Evolutionary conservation across 352 stramenopile species (phyloP), one percentile per base, ranked within the genome.

Genomic region (Halophytophthora batemanensis): DNA sequence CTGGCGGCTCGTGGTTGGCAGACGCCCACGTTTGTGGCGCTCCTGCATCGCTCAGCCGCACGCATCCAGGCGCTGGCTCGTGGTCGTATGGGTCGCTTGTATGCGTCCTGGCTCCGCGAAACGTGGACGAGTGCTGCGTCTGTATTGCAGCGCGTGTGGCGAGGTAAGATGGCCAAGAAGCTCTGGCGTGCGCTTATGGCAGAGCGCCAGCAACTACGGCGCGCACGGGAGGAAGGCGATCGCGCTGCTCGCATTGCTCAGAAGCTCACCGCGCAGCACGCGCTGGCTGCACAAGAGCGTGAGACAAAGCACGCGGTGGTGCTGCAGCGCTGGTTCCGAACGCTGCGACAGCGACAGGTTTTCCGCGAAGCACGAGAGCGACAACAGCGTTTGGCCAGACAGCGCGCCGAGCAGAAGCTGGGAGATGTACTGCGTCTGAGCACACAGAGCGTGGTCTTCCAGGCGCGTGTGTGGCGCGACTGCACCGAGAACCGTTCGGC

Each of bases 391-490:
- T 45, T 58, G 36, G 53, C 68, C 5, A 58, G 64, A 10, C 36
- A 19, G 0, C 47, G 59, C 23, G 82, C 71, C 6, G 33, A 53
- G 11, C 60, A 69, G 3, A 85, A 77, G 35, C 45, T 89, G 3
- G 29, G 28, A 0, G 45, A 62, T 0, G 64, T 77, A 25, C 43
- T 89, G 8, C 51, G 34, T 3, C 35, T 45, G 1, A 52, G 69
- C 36, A 64, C 74, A 28, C 50, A 48, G 8, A 64, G 62, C 48
- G 71, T 85, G 18, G 52, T 86, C 12, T 92, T 87, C 50, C 82
- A 87, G 39, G 75, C 82, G 34, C 64, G 64, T 6, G 77, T 90
- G 14, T 92, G 82, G 82, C 68, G 69, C 1, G 78, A 88, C 43
- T 85, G 74, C 18, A 53, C 85, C 17, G 79, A 81, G 44, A 56